phyloP scores from a whole-genome alignment of 345 rosid genomes.

The Gossypium sturtianum region DNA sequence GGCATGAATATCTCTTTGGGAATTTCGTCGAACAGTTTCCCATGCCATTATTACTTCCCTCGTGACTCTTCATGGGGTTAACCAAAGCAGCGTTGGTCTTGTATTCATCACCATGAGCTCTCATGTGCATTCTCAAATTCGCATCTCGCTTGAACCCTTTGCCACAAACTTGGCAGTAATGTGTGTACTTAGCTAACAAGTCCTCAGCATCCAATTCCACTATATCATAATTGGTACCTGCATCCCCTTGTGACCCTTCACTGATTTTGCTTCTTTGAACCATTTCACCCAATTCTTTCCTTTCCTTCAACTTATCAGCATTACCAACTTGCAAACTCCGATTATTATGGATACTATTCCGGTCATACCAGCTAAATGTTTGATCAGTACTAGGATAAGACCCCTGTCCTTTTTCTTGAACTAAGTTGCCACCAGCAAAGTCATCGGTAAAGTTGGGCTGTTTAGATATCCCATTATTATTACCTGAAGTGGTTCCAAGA shows the following conservation, averaged over 20 bases:
- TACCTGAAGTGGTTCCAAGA: constrained; percentile 9
- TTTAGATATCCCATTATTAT: background rate
- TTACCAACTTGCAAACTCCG: background rate
- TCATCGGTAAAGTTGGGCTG: no score
- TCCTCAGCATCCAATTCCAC: constrained; percentile 59
- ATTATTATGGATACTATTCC: background rate
- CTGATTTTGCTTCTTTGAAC: background rate
- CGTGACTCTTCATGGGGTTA: constrained; percentile 40
- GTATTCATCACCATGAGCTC: constrained; percentile 89
- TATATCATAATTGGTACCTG: constrained; percentile 27
- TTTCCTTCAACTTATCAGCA: no score
- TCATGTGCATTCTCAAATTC: constrained; percentile 93
- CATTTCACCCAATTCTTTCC: background rate
- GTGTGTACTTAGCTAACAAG: constrained; percentile 75
- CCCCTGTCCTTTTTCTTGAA: background rate
- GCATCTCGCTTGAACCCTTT: constrained; percentile 94
- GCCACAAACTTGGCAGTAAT: constrained; percentile 74
- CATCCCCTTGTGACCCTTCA: constrained; percentile 10
- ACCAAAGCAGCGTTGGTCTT: constrained; percentile 66
- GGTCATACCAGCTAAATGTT: constrained; percentile 27
- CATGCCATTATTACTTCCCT: background rate
- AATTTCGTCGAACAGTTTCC: background rate
- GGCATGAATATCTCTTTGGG: constrained; percentile 62
- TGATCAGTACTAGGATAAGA: constrained; percentile 13
- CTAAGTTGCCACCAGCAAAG: no score